Percentiles rank a stretch among this genome's conserved stretches.
Evolutionary conservation across 768 basidiomycete genomes (phyloP).

Genomic region (Pleurotus giganteus): DNA sequence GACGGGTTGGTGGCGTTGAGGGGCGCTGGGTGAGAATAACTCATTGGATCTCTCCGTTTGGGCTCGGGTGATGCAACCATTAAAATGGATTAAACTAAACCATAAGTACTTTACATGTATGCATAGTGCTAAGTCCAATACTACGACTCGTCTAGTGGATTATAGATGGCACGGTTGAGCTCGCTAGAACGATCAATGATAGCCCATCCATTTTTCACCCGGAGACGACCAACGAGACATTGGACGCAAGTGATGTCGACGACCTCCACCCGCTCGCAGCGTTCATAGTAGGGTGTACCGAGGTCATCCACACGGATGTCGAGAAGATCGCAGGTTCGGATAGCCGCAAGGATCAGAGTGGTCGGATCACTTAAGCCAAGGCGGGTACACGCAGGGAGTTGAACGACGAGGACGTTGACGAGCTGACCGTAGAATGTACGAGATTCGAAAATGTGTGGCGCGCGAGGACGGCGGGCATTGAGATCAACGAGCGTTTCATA

Average conservation of each 20-base stretch:
- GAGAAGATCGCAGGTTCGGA: conserved; percentile 16
- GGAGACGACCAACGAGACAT: conserved; percentile 24
- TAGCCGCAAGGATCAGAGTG: conserved; percentile 23
- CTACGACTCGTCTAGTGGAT: too few species aligned
- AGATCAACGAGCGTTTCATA: conserved; percentile 30
- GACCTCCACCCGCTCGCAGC: conserved; percentile 16
- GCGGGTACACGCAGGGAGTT: conserved; percentile 13
- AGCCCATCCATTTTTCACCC: conserved; percentile 17
- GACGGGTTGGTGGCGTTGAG: too few species aligned
- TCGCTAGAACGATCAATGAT: conserved; percentile 20
- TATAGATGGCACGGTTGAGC: background rate
- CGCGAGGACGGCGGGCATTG: conserved; percentile 14
- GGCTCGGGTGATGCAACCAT: too few species aligned
- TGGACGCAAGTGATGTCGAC: conserved; percentile 25
- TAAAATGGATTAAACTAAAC: too few species aligned
- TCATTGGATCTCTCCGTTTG: too few species aligned
- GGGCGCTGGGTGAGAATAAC: too few species aligned
- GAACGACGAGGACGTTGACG: conserved; percentile 25
- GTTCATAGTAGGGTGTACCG: conserved; percentile 20
- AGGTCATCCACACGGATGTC: conserved; percentile 1
- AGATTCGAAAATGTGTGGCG: conserved; percentile 12
- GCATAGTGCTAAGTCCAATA: too few species aligned
- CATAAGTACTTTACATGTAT: too few species aligned
- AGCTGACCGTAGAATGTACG: conserved; percentile 34
- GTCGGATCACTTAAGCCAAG: conserved; percentile 15